Evolutionary conservation across 805 yeast species (phyloP), one percentile per base, ranked within the genome.

Genomic region (Saccharomycopsis sp.): DNA sequence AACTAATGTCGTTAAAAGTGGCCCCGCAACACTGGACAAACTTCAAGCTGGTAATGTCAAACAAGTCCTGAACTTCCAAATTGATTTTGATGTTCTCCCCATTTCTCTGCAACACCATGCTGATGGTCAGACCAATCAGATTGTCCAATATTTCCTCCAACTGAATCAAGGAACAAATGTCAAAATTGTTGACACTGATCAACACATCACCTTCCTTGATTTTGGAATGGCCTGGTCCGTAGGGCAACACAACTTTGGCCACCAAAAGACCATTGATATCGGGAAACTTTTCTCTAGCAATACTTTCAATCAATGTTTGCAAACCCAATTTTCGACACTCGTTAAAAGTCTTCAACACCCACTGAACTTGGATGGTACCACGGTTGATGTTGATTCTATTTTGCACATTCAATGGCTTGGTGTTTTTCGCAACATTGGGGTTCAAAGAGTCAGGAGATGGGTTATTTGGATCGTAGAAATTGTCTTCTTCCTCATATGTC

Each of bases 261-360:
- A 44, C 50, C 19, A 47, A 38, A 31, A 47, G 46, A 38, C 50
- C 50, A 34, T 47, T 47, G 16, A 47, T 47, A 41, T 47, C 50
- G 3, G 50, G 50, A 38, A 47, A 47, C 27, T 47, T 47, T 35
- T 47, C 50, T 26, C 50, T 19, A 37, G 50, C 50, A 35, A 47
- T 47, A 38, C 44, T 38, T 26, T 47, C 50, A 36, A 47, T 44
- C 38, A 45, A 44, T 8, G 50, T 44, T 34, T 47, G 48, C 27
- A 47, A 41, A 20, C 50, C 50, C 29, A 47, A 35, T 21, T 47
- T 47, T 34, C 50, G 22, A 41, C 50, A 47, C 30, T 47, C 50
- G 26, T 47, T 47, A 22, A 47, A 47, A 5, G 50, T 47, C 23
- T 38, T 47, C 13, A 47, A 36, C n/a, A 47, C 48, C 50, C 50